phyloP scores from a whole-genome alignment of 2,329 filamentous ascomycete genomes.

The Rhinocladiella mackenziei region DNA sequence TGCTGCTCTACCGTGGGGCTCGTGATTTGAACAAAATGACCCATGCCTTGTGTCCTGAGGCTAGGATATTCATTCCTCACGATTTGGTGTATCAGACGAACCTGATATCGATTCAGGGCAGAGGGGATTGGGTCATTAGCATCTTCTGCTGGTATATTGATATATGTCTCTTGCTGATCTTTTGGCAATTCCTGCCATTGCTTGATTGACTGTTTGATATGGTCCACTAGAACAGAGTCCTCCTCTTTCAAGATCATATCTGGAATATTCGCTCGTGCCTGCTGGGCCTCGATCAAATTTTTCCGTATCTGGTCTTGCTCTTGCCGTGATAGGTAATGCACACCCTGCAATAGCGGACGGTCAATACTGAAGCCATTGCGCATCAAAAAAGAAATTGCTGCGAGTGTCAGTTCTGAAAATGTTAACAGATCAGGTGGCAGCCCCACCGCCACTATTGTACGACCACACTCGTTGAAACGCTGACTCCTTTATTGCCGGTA shows the following conservation, averaged over 20 bases:
- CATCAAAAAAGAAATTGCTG: conserved; percentile 59
- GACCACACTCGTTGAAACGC: conserved; percentile 60
- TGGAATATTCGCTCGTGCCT: conserved; percentile 29
- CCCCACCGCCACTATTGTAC: conserved; percentile 56
- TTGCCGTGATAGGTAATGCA: conserved; percentile 59
- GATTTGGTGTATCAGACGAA: conserved; percentile 62
- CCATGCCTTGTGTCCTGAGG: conserved; percentile 38
- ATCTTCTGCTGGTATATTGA: conserved; percentile 44
- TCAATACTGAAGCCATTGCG: conserved; percentile 57
- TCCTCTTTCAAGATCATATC: conserved; percentile 54
- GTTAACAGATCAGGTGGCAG: too few relatives aligned
- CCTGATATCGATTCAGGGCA: conserved; percentile 56
- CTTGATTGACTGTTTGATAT: conserved; percentile 34
- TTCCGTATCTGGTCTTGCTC: conserved; percentile 52
- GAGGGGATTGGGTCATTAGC: conserved; percentile 29
- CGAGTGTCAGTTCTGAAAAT: too few relatives aligned
- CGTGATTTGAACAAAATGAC: conserved; percentile 41
- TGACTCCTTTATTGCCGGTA: conserved; percentile 47
- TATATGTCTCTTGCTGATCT: conserved; percentile 36
- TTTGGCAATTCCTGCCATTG: conserved; percentile 44
- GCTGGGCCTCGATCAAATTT: conserved; percentile 42
- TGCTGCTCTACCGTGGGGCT: conserved; percentile 36
- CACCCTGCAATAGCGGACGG: conserved; percentile 52
- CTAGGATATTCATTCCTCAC: conserved; percentile 57
- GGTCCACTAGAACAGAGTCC: conserved; percentile 47